These are phyloP conservation scores for Lathyrus sativus DNA, from an alignment of 306 rosid species.

Conservation along the genomic window DNA sequence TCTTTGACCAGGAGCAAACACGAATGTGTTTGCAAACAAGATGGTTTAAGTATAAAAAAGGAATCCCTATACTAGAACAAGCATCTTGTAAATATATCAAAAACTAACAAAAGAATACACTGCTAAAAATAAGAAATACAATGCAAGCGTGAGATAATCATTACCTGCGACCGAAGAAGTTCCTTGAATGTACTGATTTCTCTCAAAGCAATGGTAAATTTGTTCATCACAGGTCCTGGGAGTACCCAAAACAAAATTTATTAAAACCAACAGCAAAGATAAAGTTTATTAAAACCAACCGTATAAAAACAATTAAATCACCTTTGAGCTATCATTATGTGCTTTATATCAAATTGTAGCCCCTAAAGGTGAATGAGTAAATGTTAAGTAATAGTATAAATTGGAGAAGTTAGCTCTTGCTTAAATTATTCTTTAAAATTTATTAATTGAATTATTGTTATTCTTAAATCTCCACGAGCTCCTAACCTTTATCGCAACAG, in stretches of 20 bases:
- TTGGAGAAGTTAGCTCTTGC: background rate
- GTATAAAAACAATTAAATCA: no score
- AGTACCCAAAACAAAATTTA: slow-evolving; percentile 28
- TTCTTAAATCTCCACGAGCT: slow-evolving; percentile 1
- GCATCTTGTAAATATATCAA: slow-evolving; percentile 7
- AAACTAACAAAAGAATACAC: slow-evolving; percentile 13
- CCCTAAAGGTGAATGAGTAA: no score
- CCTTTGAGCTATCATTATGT: no score
- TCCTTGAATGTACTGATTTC: slow-evolving; percentile 93
- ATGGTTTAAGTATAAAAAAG: slow-evolving; percentile 29
- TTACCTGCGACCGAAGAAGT: slow-evolving; percentile 88
- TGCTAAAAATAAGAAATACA: slow-evolving; percentile 31
- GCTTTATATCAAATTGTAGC: no score
- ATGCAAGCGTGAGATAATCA: slow-evolving; percentile 1
- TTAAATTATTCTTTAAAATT: background rate
- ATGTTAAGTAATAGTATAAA: background rate
- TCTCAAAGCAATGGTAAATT: slow-evolving; percentile 84
- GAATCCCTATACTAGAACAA: slow-evolving; percentile 14
- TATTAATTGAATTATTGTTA: slow-evolving; percentile 10
- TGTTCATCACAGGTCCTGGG: slow-evolving; percentile 86
- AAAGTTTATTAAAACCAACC: background rate
- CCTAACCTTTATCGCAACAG: background rate
- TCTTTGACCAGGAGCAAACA: slow-evolving; percentile 10
- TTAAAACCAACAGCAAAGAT: slow-evolving; percentile 28
- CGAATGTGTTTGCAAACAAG: slow-evolving; percentile 18